Evolutionary conservation across 2,329 filamentous ascomycete genomes (phyloP), one percentile per base, ranked within the genome.

Genomic region (Aspergillus felis): DNA sequence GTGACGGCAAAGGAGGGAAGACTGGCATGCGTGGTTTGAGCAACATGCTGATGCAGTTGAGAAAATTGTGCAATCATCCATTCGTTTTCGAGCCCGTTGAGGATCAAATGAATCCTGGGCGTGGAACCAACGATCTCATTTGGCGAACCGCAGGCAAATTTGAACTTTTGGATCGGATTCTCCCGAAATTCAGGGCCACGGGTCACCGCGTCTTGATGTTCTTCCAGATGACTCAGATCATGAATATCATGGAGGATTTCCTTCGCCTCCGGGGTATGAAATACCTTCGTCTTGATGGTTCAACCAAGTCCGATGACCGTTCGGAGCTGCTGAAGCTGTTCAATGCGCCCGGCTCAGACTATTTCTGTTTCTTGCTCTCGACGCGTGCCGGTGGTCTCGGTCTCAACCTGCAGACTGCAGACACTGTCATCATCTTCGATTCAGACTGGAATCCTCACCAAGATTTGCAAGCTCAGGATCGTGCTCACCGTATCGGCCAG

Each of bases 191-290:
- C 76, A 85, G 90, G 66, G 87, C 84, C 3, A 92, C 91, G 1
- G 91, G 91, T 17, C 94, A 99, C 84, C 89, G 94, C 76, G 92
- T 97, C 28, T 82, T 99, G 74, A 97, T 99, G 90, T 99, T 99
- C 84, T 99, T 99, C 83, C 94, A 99, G 75, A 99, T 99, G 94
- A 99, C 94, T 3, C 92, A 96, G 61, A 99, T 99, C 72, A 99
- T 99, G 94, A 96, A 99, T 77, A 99, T 99, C 70, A 97, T 99
- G 94, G 94, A 99, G 68, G 94, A 99, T 73, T 99, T 96, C 74
- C 78, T 99, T 61, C 88, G 93, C 3, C 88, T 91, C 69, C 85
- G 91, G 63, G 89, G 88, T 50, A 82, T 96, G 65, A 83, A 89
- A 69, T 99, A 96, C 72, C 82, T 99, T 64, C 92, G 94, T 72